Percentiles rank a stretch among this genome's conserved stretches.
Conservation (phyloP, 768 basidiomycete genomes). For the Pilatotrama ljubarskyi region DNA sequence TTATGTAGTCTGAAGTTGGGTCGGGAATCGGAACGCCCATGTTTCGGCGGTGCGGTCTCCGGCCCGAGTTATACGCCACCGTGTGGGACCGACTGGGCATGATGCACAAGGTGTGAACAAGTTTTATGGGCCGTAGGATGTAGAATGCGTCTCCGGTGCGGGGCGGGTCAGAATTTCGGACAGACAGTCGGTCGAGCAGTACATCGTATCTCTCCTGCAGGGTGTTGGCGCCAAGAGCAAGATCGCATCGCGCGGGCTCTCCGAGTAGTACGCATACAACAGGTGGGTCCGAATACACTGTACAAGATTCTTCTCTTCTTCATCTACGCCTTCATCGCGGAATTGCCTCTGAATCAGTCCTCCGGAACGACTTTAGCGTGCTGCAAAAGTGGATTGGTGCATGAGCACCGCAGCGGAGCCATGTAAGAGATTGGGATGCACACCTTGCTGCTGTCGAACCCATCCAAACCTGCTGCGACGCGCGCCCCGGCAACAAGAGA, state of each 20-base stretch:
- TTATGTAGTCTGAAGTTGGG: no score
- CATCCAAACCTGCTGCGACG: slow-evolving; percentile 67
- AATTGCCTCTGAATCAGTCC: neutral
- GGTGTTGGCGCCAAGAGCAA: neutral
- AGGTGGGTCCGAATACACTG: neutral
- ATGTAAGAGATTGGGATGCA: neutral
- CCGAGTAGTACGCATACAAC: slow-evolving; percentile 2
- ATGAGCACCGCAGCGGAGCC: neutral
- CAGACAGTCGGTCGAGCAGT: no score
- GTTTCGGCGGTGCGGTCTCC: no score
- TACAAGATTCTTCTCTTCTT: neutral
- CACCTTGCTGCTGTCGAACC: slow-evolving; percentile 40
- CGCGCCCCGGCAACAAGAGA: slow-evolving; percentile 76
- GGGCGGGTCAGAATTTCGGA: no score
- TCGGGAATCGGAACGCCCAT: no score
- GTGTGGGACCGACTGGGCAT: no score
- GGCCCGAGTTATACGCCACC: no score
- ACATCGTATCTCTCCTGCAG: neutral
- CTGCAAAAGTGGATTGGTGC: neutral
- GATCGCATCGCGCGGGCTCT: neutral
- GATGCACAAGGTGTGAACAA: no score
- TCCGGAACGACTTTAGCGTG: slow-evolving; percentile 25
- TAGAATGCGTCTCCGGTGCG: no score
- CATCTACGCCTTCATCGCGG: neutral
- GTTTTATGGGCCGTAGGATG: no score